Base-by-base conservation (phyloP, 495 filamentous ascomycete genomes). In the Apodospora peruviana region DNA sequence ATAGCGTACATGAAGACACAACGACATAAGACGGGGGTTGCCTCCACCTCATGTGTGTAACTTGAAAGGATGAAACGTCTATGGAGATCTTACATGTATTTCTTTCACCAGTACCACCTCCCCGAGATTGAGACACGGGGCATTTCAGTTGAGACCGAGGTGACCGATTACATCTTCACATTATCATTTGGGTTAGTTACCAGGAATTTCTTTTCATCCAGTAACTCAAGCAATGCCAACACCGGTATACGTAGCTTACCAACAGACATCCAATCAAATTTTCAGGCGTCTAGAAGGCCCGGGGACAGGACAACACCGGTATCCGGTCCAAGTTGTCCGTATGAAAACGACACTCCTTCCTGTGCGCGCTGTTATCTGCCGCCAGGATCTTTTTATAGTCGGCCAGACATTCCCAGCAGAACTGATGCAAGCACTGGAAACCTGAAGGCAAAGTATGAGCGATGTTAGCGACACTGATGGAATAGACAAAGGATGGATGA, bases 351-450 rank as follows among this genome's bases (percentile, higher is more conserved):
- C 58, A 60, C 4, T 29, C 43, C 27, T 34, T 29, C 2, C 14
- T 19, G 24, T 59, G 58, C 4, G 40, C 36, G 29, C 24, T 47
- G 19, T 61, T 59, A 40, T 52, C 56, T 3, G 37, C 48, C 24
- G 27, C 29, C 5, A 47, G 18, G 22, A 58, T 55, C n/a, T 40
- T 24, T 9, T 34, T 23, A 35, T 50, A 48, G 22, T 58, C 47
- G 5, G 58, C 58, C 37, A 51, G 27, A n/a, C 58, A 61, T 22
- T 58, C 55, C 43, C 52, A 61, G 47, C 55, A 61, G 38, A 61
- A 61, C 43, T 53, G 29, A 27, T 58, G 29, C 24, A 20, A 16
- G 34, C 58, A 61, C 14, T 48, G 48, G 27, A 43, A 22, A 39
- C 58, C 58, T 58, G 37, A 43, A 24, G 14, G 22, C 10, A 34